phyloP scores from a whole-genome alignment of 768 basidiomycete species.

The Collybiopsis luxurians region DNA sequence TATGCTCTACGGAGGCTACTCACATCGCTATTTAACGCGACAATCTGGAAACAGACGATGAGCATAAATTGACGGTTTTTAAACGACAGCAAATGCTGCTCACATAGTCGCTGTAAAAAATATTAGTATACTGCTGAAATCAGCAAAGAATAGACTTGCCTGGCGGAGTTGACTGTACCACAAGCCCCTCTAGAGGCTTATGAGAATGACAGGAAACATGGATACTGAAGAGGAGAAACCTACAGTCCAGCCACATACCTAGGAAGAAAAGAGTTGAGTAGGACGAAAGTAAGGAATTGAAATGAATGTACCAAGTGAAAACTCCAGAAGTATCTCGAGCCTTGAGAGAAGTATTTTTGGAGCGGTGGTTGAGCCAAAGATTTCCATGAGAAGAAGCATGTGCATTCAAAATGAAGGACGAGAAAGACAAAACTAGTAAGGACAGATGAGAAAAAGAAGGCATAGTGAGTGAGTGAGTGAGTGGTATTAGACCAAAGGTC shows the following conservation, averaged over 20 bases:
- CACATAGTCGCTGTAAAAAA: constrained; percentile 23
- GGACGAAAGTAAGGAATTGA: neutral
- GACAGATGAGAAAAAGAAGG: constrained; percentile 3
- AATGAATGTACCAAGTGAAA: neutral
- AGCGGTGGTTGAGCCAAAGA: neutral
- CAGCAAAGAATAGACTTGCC: neutral
- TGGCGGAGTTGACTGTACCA: constrained; percentile 22
- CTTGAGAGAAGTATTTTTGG: neutral
- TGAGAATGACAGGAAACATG: constrained; percentile 3
- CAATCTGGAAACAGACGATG: constrained; percentile 28
- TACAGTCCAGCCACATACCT: constrained; percentile 25
- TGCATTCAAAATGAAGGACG: neutral
- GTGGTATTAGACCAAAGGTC: neutral
- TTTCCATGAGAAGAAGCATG: constrained; percentile 1
- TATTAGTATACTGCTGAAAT: constrained; percentile 3
- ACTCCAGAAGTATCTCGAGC: neutral
- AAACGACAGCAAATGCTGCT: constrained; percentile 10
- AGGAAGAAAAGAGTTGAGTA: constrained; percentile 15
- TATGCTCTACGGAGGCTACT: neutral
- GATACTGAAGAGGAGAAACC: constrained; percentile 12
- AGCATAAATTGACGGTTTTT: neutral
- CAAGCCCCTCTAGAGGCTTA: constrained; percentile 39
- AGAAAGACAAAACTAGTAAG: neutral
- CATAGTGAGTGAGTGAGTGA: too few species aligned
- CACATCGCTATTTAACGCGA: constrained; percentile 32